These are phyloP conservation scores for Microthlaspi erraticum DNA, from an alignment of 345 rosid genomes.

Conservation along the genomic window DNA sequence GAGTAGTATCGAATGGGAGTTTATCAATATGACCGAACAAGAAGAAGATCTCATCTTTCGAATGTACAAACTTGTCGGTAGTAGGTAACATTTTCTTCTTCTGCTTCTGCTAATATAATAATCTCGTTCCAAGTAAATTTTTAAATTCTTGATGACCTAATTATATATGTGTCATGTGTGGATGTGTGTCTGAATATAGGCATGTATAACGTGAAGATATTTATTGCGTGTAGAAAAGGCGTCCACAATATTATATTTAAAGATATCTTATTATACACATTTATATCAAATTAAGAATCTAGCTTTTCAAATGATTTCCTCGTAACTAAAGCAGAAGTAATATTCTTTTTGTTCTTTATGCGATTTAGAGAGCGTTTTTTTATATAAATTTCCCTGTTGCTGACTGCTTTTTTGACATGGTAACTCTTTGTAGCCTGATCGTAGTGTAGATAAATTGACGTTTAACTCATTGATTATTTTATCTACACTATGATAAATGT, in stretches of 20 bases:
- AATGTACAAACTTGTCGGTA: slow-evolving; percentile 69
- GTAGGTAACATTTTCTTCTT: slow-evolving; percentile 46
- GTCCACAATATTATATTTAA: not conserved
- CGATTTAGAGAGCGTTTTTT: too few relatives aligned
- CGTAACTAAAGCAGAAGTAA: not conserved
- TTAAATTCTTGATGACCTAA: not conserved
- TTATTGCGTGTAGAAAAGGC: not conserved
- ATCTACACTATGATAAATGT: too few relatives aligned
- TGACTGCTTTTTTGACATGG: not conserved
- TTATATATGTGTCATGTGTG: not conserved
- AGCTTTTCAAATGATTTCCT: not conserved
- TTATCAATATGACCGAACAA: slow-evolving; percentile 60
- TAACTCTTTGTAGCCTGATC: not conserved
- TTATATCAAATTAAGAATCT: not conserved
- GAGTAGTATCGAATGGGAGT: slow-evolving; percentile 64
- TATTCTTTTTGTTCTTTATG: not conserved
- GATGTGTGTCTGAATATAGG: not conserved
- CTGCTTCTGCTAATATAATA: slow-evolving; percentile 4
- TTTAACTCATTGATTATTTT: too few relatives aligned
- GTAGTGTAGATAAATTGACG: not conserved
- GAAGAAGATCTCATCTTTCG: slow-evolving; percentile 74
- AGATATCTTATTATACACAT: not conserved
- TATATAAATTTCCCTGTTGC: too few relatives aligned
- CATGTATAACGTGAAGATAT: not conserved
- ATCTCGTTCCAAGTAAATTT: not conserved